Base-by-base conservation (phyloP, 169 alveolate species). In the Nephromyces sp. region DNA sequence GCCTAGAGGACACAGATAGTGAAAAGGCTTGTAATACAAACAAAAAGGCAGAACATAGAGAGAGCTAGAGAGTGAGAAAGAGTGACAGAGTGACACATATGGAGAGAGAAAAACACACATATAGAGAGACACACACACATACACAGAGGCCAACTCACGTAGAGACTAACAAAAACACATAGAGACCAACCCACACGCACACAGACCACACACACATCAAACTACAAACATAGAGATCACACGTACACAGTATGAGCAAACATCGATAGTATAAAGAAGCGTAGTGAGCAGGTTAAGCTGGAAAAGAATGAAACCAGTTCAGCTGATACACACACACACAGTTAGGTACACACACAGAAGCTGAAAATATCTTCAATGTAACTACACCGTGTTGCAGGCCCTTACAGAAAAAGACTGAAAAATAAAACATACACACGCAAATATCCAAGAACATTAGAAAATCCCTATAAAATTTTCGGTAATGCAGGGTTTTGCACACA, bases 381-480 rank as follows among this genome's bases (percentile, higher is more conserved):
- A 15, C 57, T 43, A 15, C 57, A 15, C 57, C 15, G n/a, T 15
- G n/a, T 15, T 43, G 57, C 57, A 15, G n/a, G 15, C 57, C 57
- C 57, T n/a, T n/a, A 15, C 57, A 43, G 57, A 15, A 43, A n/a
- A n/a, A n/a, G n/a, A n/a, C 57, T 43, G 43, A n/a, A 15, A 62
- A n/a, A n/a, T 15, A 53, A 22, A 8, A 15, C 66, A 62, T n/a
- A 62, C 68, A 8, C 68, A 62, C 15, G 15, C 15, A 15, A n/a
- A 62, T 51, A 68, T 66, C 68, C 62, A 32, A 43, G 52, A 68
- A 64, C 75, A 51, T 52, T 15, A 25, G 52, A 51, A 51, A 51
- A 15, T 32, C 35, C 21, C 66, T 66, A 64, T 25, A 68, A 43
- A 68, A 51, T 57, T 66, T 43, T 22, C 21, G 24, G 64, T 51